These are phyloP conservation scores for Fonsecaea monophora DNA, from an alignment of 2,329 filamentous ascomycete species.

Conservation along the genomic window DNA sequence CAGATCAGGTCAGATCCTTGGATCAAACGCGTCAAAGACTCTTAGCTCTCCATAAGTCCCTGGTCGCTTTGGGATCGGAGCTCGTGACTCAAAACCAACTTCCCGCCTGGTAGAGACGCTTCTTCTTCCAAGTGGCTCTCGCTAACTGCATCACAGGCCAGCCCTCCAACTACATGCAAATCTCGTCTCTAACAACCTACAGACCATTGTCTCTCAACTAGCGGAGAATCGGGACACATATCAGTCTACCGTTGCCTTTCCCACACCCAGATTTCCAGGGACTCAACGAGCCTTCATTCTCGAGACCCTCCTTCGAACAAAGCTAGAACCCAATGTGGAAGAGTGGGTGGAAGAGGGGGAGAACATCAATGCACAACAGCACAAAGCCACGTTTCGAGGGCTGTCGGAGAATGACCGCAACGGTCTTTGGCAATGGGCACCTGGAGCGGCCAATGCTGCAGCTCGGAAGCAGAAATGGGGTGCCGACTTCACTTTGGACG, in stretches of 20 bases:
- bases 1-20: conserved; percentile 64
- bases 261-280: conserved; percentile 75
- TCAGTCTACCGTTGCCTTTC: conserved; percentile 73
- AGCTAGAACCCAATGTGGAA: conserved; percentile 79
- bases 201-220: conserved; percentile 69
- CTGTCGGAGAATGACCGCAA: conserved; percentile 59
- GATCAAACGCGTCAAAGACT: conserved; percentile 74
- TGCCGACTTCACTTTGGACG: conserved; percentile 75
- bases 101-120: conserved; percentile 65
- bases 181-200: conserved; percentile 74
- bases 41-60: conserved; percentile 71
- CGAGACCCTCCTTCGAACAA: conserved; percentile 77
- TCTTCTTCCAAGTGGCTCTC: background rate
- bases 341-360: conserved; percentile 72
- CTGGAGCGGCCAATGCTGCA: conserved; percentile 55
- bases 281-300: conserved; percentile 71
- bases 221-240: conserved; percentile 72
- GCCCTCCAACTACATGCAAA: conserved; percentile 74
- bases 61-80: conserved; percentile 68
- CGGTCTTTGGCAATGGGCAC: conserved; percentile 66
- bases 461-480: conserved; percentile 58
- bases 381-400: conserved; percentile 26
- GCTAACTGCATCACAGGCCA: conserved; percentile 56
- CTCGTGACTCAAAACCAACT: conserved; percentile 69
- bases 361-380: conserved; percentile 49